Evolutionary conservation across 257 asterid genomes (phyloP).

Genomic region (Paulownia fortunei): DNA sequence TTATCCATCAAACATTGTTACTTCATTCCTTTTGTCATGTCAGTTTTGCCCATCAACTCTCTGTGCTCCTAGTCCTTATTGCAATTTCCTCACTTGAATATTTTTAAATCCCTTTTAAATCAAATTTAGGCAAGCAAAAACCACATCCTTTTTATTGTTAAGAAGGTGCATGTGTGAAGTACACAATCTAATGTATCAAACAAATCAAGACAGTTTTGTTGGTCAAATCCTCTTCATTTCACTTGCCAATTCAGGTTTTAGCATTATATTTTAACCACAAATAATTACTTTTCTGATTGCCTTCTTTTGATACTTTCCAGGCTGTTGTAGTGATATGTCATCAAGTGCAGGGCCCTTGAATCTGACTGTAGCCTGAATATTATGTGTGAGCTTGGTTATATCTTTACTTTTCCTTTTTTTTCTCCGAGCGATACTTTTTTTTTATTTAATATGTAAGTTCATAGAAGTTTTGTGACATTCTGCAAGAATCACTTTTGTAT

Average conservation of each 20-base stretch:
- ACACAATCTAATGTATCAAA: background rate
- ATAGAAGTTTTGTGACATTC: background rate
- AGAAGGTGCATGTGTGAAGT: background rate
- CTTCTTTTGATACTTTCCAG: background rate
- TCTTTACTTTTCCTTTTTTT: background rate
- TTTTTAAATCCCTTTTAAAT: background rate
- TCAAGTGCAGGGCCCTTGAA: slow-evolving; percentile 28
- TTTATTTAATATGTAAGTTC: slow-evolving; percentile 1
- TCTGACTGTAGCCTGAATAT: slow-evolving; percentile 15
- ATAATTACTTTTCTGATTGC: background rate
- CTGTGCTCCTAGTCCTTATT: background rate
- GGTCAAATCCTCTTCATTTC: background rate
- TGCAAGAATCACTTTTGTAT: background rate
- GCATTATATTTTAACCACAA: background rate
- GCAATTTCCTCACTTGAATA: background rate
- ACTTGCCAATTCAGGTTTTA: background rate
- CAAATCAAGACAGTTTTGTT: background rate
- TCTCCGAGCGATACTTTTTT: background rate
- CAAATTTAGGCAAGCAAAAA: background rate
- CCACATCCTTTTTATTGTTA: background rate
- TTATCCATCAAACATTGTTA: background rate
- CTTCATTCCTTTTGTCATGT: background rate
- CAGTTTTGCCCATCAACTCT: background rate
- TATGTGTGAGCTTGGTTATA: slow-evolving; percentile 2
- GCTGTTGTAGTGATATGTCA: background rate